phyloP scores from a whole-genome alignment of 139 green algal genomes.

The Closterium sp. region DNA sequence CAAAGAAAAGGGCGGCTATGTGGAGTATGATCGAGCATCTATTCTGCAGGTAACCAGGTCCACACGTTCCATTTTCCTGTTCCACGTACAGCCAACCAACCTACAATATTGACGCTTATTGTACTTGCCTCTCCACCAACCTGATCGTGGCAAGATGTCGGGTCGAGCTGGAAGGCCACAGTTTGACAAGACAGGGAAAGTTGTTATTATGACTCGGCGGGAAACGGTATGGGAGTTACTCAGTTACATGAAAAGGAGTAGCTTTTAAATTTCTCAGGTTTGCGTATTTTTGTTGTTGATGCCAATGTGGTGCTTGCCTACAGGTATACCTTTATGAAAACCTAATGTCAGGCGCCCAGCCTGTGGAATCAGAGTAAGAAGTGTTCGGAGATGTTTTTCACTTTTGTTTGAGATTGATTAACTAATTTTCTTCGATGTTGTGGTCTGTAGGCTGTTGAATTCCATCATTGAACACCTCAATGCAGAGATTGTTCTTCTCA shows the following conservation, averaged over 20 bases:
- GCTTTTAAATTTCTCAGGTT: too few species aligned
- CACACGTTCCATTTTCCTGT: too few species aligned
- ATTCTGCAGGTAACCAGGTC: conserved; percentile 54
- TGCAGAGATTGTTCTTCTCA: conserved; percentile 50
- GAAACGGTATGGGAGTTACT: conserved; percentile 32
- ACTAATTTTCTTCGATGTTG: neutral
- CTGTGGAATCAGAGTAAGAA: conserved; percentile 51
- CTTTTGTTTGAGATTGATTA: neutral
- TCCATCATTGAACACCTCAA: conserved; percentile 51
- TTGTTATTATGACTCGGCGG: conserved; percentile 83
- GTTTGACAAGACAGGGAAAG: conserved; percentile 85
- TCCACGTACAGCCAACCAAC: too few species aligned
- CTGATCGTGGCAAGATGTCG: conserved; percentile 33
- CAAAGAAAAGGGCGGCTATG: conserved; percentile 64
- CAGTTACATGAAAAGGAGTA: too few species aligned
- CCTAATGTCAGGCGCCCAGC: conserved; percentile 27
- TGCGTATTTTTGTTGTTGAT: too few species aligned
- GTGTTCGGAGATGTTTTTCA: neutral
- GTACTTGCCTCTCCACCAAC: too few species aligned
- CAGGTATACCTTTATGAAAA: conserved; percentile 49
- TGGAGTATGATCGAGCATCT: conserved; percentile 82
- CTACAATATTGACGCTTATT: too few species aligned
- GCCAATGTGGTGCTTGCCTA: too few species aligned
- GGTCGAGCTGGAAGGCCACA: conserved; percentile 75
- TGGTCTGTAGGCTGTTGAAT: conserved; percentile 28